A percentile compares a stretch with the other conserved stretches of the same genome.
These are phyloP conservation scores for Termitomyces sp. DNA, from an alignment of 768 basidiomycete genomes.

Conservation along the genomic window DNA sequence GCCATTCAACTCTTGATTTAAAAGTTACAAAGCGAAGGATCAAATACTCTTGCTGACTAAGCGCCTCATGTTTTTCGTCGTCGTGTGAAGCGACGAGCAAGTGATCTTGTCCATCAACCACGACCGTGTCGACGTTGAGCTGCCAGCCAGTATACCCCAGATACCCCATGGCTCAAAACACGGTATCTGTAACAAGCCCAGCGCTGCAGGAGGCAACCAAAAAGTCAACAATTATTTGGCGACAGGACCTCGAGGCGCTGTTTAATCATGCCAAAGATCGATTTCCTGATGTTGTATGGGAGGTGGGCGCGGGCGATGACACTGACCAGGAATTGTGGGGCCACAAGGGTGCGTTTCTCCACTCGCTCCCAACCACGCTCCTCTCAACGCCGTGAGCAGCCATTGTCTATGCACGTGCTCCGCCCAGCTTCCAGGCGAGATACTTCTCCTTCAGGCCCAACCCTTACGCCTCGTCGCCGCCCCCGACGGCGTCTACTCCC, in stretches of 20 bases:
- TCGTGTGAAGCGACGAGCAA: constrained; percentile 15
- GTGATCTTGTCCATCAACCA: constrained; percentile 6
- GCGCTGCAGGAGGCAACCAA: constrained; percentile 60
- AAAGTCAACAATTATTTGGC: constrained; percentile 71
- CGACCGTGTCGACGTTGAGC: constrained; percentile 8
- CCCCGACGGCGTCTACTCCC: constrained; percentile 53
- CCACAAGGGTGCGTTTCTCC: constrained; percentile 72
- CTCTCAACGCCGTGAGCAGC: constrained; percentile 29
- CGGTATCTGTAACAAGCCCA: constrained; percentile 21
- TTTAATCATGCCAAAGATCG: constrained; percentile 84
- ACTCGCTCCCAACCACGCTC: not conserved
- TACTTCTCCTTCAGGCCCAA: constrained; percentile 77
- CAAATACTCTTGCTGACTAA: constrained; percentile 10
- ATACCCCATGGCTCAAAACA: constrained; percentile 16
- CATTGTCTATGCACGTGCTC: constrained; percentile 91
- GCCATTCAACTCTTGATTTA: not conserved
- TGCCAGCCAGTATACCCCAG: constrained; percentile 10
- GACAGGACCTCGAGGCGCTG: constrained; percentile 68
- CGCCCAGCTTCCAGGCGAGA: constrained; percentile 83
- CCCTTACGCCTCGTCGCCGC: constrained; percentile 37
- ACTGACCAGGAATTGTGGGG: constrained; percentile 74
- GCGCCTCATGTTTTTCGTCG: constrained; percentile 17
- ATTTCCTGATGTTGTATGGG: constrained; percentile 98
- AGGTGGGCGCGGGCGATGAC: constrained; percentile 46
- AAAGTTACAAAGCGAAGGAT: not conserved